phyloP scores from a whole-genome alignment of 2,329 filamentous ascomycete genomes.

The Scedosporium dehoogii region DNA sequence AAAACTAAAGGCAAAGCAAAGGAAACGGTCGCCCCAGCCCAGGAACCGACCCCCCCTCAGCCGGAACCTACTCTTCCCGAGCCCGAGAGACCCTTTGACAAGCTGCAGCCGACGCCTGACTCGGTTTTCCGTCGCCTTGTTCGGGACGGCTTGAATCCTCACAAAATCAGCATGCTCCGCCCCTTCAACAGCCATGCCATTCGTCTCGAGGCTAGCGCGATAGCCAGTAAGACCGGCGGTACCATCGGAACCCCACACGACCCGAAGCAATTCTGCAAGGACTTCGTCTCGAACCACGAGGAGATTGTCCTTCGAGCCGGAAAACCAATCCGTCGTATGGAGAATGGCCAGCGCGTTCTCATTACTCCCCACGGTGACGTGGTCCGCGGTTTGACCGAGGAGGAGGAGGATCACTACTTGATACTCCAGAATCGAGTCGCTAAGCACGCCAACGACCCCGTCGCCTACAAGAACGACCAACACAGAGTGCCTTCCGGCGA shows the following conservation, averaged over 20 bases:
- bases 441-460: slow-evolving; percentile 37
- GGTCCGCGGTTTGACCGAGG: slow-evolving; percentile 57
- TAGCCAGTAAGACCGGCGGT: slow-evolving; percentile 1
- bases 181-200: slow-evolving; percentile 17
- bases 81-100: slow-evolving; percentile 14
- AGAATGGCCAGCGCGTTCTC: slow-evolving; percentile 52
- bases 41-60: slow-evolving; percentile 6
- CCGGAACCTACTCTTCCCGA: neutral
- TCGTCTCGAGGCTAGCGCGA: slow-evolving; percentile 1
- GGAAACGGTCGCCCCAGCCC: slow-evolving; percentile 8
- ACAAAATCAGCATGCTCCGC: slow-evolving; percentile 27
- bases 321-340: slow-evolving; percentile 48
- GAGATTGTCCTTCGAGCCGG: slow-evolving; percentile 15
- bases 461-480: slow-evolving; percentile 40
- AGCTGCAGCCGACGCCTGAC: slow-evolving; percentile 20
- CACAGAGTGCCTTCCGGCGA: slow-evolving; percentile 44
- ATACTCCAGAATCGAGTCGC: slow-evolving; percentile 54
- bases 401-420: slow-evolving; percentile 62
- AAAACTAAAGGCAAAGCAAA: slow-evolving; percentile 19
- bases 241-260: neutral
- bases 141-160: slow-evolving; percentile 21
- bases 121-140: slow-evolving; percentile 22
- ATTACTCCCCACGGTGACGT: slow-evolving; percentile 70
- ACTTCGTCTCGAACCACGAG: slow-evolving; percentile 8
- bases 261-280: neutral